Base-by-base conservation (phyloP, 495 filamentous ascomycete species). In the Aspergillus ellipticus region DNA sequence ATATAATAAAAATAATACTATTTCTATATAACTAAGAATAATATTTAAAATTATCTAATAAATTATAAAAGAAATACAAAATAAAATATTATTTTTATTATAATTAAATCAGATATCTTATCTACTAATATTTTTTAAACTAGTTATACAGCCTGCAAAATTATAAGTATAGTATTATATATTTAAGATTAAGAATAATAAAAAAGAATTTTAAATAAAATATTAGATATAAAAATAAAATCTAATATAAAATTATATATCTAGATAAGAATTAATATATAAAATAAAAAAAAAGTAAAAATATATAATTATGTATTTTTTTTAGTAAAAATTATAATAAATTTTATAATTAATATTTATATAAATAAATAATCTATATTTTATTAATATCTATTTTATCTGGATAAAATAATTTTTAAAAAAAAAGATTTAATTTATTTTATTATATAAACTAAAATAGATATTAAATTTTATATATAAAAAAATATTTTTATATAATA, bases 201-300 rank as follows among this genome's bases (percentile, higher is more conserved):
- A 51, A 51, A 21, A 10, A 37, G 13, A 13, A 35, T 29, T 52
- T 52, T 4, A 39, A 31, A 42, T 21, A 19, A 41, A 52, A 2
- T 6, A 7, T 13, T 46, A 28, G 24, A 28, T 46, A 3, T 11
- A 49, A 13, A 43, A 28, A 28, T 3, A 28, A 26, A 24, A 26
- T 42, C 24, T 37, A 43, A 1, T 53, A 53, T 53, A 53, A 43
- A 11, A 53, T 53, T 42, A 26, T 22, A 53, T 53, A 28, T 28
- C 24, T 28, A 28, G 7, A 28, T 28, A 28, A 28, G 7, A 43
- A 37, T 35, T 51, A 19, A 0, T 35, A 37, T 4, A 28, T 7
- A 51, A 28, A 8, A 24, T 42, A 11, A 53, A 42, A 10, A 22
- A 42, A n/a, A 17, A 53, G 42, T 42, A 42, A 22, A 16, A 41